Conservation (phyloP, 2,329 filamentous ascomycete genomes). For the Chaetoscypha palmicola region DNA sequence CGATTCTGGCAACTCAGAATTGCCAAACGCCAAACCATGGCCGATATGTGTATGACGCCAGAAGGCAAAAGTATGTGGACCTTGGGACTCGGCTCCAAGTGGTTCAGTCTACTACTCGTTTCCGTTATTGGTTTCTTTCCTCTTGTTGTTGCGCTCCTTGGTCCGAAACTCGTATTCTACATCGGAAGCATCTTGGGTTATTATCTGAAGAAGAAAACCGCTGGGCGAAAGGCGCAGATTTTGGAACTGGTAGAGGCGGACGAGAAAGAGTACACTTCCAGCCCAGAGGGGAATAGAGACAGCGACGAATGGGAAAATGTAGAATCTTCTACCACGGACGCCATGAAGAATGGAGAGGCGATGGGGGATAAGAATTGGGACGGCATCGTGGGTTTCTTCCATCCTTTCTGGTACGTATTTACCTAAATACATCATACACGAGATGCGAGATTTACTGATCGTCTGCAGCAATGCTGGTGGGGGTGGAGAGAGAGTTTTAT, state of each 20-base stretch:
- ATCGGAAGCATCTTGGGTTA: constrained; percentile 45
- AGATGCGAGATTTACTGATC: constrained; percentile 7
- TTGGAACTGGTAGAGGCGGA: constrained; percentile 41
- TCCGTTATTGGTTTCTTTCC: constrained; percentile 30
- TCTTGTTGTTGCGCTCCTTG: constrained; percentile 24
- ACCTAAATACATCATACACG: neutral
- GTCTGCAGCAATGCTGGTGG: constrained; percentile 77
- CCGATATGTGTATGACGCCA: constrained; percentile 28
- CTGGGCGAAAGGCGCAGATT: constrained; percentile 53
- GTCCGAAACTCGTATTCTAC: constrained; percentile 23
- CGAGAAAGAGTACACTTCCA: constrained; percentile 22
- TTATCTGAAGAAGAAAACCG: constrained; percentile 56
- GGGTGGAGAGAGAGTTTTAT: constrained; percentile 90
- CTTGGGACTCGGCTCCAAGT: constrained; percentile 29
- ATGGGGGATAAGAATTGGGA: constrained; percentile 57
- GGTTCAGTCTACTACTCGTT: constrained; percentile 25
- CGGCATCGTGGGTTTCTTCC: constrained; percentile 91
- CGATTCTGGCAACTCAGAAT: constrained; percentile 1
- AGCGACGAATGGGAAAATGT: constrained; percentile 64
- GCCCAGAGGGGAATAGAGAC: constrained; percentile 36
- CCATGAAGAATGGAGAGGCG: constrained; percentile 37
- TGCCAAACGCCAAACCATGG: constrained; percentile 16
- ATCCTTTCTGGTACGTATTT: constrained; percentile 75
- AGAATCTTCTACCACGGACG: constrained; percentile 44
- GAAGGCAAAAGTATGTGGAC: constrained; percentile 24